These are phyloP conservation scores for Hypoxylon trugodes DNA, from an alignment of 495 filamentous ascomycete genomes.

Conservation along the genomic window DNA sequence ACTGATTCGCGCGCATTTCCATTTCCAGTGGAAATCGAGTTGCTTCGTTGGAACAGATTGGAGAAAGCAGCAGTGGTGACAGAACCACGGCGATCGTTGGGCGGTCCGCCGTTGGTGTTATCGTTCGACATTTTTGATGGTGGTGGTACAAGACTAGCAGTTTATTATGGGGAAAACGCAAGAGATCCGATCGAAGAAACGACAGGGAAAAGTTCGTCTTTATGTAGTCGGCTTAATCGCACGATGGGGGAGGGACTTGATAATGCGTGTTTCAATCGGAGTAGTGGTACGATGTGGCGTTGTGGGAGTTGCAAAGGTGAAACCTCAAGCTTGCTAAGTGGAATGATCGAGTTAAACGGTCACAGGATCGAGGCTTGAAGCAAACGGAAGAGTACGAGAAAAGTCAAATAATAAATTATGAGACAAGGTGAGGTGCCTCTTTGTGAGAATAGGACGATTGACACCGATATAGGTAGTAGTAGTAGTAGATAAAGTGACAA, in stretches of 20 bases:
- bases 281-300: constrained; percentile 38
- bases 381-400: background rate
- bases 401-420: constrained; percentile 8
- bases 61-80: constrained; percentile 63
- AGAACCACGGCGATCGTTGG: constrained; percentile 62
- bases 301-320: constrained; percentile 31
- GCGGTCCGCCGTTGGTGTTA: constrained; percentile 44
- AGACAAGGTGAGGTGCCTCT: constrained; percentile 22
- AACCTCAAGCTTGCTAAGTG: constrained; percentile 21
- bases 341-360: constrained; percentile 20
- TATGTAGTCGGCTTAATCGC: constrained; percentile 23
- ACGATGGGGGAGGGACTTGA: constrained; percentile 18
- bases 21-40: constrained; percentile 51
- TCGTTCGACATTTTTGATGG: constrained; percentile 45
- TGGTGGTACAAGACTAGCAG: constrained; percentile 2
- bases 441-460: too few species aligned
- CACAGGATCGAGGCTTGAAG: constrained; percentile 8
- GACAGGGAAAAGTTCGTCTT: background rate
- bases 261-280: constrained; percentile 20
- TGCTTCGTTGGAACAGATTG: constrained; percentile 62
- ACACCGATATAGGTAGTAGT: constrained; percentile 4
- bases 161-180: constrained; percentile 8
- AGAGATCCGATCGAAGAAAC: background rate
- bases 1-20: constrained; percentile 69
- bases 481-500: constrained; percentile 1